Evolutionary conservation across 1,139 yeast species (phyloP).

Genomic region (Yamadazyma diddensiae): DNA sequence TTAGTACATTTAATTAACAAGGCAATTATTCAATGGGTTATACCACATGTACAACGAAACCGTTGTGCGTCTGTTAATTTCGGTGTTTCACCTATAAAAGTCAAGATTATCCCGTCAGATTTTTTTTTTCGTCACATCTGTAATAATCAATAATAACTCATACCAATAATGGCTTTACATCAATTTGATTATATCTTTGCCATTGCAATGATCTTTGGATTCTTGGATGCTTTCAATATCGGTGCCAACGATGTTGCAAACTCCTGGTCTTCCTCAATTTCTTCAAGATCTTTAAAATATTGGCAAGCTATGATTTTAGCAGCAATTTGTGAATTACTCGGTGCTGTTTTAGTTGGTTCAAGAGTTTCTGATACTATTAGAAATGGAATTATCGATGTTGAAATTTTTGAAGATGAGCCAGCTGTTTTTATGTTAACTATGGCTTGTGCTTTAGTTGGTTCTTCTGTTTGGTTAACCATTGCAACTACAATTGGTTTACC

Average conservation of each 20-base stretch:
- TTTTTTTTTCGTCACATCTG: slow-evolving; percentile 1
- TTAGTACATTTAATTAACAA: slow-evolving; percentile 4
- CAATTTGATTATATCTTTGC: slow-evolving; percentile 68
- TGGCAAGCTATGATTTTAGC: slow-evolving; percentile 77
- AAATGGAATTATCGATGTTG: slow-evolving; percentile 55
- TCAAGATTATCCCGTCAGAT: neutral
- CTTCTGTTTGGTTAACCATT: slow-evolving; percentile 67
- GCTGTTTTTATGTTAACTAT: slow-evolving; percentile 71
- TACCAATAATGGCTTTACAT: slow-evolving; percentile 34
- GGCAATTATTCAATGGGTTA: slow-evolving; percentile 4
- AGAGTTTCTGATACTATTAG: slow-evolving; percentile 70
- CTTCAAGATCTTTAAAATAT: slow-evolving; percentile 65
- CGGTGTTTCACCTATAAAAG: slow-evolving; percentile 3
- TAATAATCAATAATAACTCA: neutral
- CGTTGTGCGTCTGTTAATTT: slow-evolving; percentile 1
- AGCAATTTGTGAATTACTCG: slow-evolving; percentile 65
- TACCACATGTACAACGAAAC: slow-evolving; percentile 5
- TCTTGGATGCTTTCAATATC: slow-evolving; percentile 77
- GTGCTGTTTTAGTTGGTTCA: slow-evolving; percentile 72
- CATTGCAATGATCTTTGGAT: slow-evolving; percentile 66
- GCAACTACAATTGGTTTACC: slow-evolving; percentile 73
- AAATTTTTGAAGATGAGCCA: slow-evolving; percentile 51
- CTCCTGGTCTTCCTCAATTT: slow-evolving; percentile 72
- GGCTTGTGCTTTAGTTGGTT: slow-evolving; percentile 75
- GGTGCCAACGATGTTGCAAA: slow-evolving; percentile 86